Evolutionary conservation across 2,329 filamentous ascomycete genomes (phyloP).

Genomic region (Lecanicillium sp.): DNA sequence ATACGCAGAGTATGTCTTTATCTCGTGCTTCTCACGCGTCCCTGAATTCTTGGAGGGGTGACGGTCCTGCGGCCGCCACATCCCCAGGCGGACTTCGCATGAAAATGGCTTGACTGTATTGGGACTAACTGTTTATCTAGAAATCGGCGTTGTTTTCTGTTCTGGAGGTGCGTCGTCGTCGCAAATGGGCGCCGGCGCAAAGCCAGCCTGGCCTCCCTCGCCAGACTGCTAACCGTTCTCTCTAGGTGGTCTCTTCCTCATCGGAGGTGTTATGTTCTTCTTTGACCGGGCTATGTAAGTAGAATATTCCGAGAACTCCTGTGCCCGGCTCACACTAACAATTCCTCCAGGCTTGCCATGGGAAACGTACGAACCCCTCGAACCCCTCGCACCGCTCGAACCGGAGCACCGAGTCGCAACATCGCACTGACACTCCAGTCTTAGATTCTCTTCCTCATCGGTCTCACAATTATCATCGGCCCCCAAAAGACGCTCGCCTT

Average conservation of each 20-base stretch:
- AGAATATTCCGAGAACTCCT: too few species aligned
- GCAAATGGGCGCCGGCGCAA: constrained; percentile 19
- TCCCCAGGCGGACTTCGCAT: neutral
- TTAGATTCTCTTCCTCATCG: constrained; percentile 95
- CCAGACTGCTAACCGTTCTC: constrained; percentile 16
- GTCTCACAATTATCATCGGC: constrained; percentile 92
- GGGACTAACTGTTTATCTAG: constrained; percentile 45
- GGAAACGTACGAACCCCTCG: constrained; percentile 64
- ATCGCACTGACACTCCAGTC: constrained; percentile 10
- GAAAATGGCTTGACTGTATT: neutral
- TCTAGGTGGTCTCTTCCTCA: constrained; percentile 84
- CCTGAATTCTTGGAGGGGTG: neutral
- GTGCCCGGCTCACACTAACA: too few species aligned
- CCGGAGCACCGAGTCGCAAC: neutral
- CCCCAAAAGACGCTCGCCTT: constrained; percentile 85
- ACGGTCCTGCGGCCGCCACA: neutral
- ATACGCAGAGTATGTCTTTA: constrained; percentile 82
- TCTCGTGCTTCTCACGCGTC: constrained; percentile 29
- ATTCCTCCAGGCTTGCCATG: constrained; percentile 73
- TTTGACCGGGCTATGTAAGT: constrained; percentile 91
- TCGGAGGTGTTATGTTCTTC: constrained; percentile 92
- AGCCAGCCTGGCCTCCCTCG: constrained; percentile 4
- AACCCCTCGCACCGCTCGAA: constrained; percentile 1
- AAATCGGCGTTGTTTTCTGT: constrained; percentile 96
- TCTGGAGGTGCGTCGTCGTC: constrained; percentile 72